Base-by-base conservation (phyloP, 176 grass and related monocot genomes). In the Sorghum bicolor region DNA sequence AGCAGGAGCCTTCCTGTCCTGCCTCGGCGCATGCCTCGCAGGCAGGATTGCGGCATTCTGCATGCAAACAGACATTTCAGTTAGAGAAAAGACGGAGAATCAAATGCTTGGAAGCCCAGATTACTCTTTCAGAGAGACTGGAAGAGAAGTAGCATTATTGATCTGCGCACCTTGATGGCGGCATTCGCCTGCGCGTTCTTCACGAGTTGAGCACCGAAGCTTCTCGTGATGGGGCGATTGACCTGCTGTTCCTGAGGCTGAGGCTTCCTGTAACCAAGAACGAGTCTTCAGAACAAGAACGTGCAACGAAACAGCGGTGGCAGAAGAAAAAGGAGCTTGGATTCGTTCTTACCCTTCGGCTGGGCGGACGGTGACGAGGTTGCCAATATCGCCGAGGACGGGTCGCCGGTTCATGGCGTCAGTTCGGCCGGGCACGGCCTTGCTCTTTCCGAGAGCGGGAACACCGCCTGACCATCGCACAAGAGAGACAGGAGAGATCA, bases 341-440 rank as follows among this genome's bases (percentile, higher is more conserved):
- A 29, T 77, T 25, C 3, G 12, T 77, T 22, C 82, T 60, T 86
- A 84, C 92, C 86, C 86, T 64, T 91, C 89, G 25, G 53, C 16
- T 15, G 64, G 80, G 52, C 86, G 89, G 28, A 26, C 70, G 48
- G 77, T 70, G 38, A 89, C 88, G 24, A 78, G 41, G 69, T 97
- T 97, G 43, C 92, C 90, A 41, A 97, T 97, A 26, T 97, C 92
- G 63, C 86, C 86, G 19, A 97, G 80, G 8, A 90, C 85, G 8
- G 89, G 82, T 29, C 83, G 68, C 11, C 95, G 86, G 76, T 76
- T 87, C 73, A 86, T 89, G 41, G 11, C 71, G 50, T 97, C 92
- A 26, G 76, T 33, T 36, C 70, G 89, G 64, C 70, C 86, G 11
- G 76, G 75, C 74, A 66, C 88, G 28, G 68, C 81, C 68, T 93